Base-by-base conservation (phyloP, 2,329 filamentous ascomycete species). In the Coniochaeta sp. region DNA sequence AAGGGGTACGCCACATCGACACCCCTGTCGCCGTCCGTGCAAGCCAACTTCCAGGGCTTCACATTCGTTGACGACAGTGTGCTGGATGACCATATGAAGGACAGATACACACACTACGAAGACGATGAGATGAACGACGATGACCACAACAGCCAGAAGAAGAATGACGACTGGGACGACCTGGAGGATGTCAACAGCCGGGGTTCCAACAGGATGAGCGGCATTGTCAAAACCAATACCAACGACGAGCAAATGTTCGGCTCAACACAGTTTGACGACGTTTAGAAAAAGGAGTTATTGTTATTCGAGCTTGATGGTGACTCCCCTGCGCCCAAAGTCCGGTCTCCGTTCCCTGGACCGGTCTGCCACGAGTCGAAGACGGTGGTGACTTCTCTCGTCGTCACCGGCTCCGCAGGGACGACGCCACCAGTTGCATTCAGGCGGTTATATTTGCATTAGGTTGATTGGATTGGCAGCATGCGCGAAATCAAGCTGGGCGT, bases 61-160 rank as follows among this genome's bases (percentile, higher is more conserved):
- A 99, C 94, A 0, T 99, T 95, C 67, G 94, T 97, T n/a, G 94
- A 97, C 61, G 92, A 97, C 71, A 96, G 89, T 63, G 89, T 89
- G 2, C 85, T 99, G 52, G 91, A 97, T 50, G 89, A 92, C 56
- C 86, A 94, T 58, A 91, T 89, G 82, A 70, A 72, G 52, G 76
- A 76, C 54, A 71, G 74, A 49, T 61, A 65, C 51, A 63, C 71
- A 54, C 72, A 59, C 40, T 58, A 77, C 49, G 75, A 81, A 47
- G 73, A 78, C 49, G 81, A 85, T 56, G 77, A 83, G 22, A 83
- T 84, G 81, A 75, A 80, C 52, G 79, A 85, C 56, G 74, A 71
- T 32, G 59, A 70, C 51, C 63, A 52, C 57, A 64, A n/a, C n/a
- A n/a, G n/a, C n/a, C n/a, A n/a, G n/a, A n/a, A 81, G 53, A 64